Base-by-base conservation (phyloP, 306 rosid species). In the Cicer judaicum region DNA sequence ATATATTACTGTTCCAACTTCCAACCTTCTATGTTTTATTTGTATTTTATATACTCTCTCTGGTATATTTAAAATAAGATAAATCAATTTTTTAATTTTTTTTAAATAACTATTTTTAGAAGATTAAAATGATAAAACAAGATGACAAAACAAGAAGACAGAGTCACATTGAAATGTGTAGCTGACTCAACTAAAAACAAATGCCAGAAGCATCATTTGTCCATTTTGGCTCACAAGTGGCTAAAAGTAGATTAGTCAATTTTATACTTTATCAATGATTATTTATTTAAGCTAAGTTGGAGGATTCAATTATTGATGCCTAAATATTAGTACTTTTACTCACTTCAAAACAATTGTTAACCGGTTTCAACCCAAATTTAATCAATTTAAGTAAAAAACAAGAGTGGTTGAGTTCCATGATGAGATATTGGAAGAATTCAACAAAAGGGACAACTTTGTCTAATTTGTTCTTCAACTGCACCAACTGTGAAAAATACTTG, bases 301-400 rank as follows among this genome's bases (percentile, higher is more conserved):
- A 65, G 76, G 66, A 29, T 76, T 82, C 74, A 84, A 83, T 76
- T 83, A 72, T 81, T 68, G 85, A 60, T 71, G 13, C 39, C 5
- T 59, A 39, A 54, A 53, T 60, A 73, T 24, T 10, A 4, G 21
- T 80, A 62, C 18, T 24, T 47, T 54, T 62, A 36, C 10, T 21
- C 38, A 64, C 42, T 60, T 78, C 40, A 59, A 78, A 39, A 74
- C 24, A 73, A 70, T 19, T 40, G 38, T 40, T 40, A 67, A 57
- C 49, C 29, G 18, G 49, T 73, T 64, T 73, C 60, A 40, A 43
- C 64, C 57, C 10, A 13, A 66, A 56, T 41, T 75, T 64, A 47
- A 71, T 72, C 50, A 85, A 38, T 62, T 18, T 74, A 39, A 16
- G 75, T 47, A 36, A 7, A 7, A 79, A 40, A 61, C 82, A 83